Conservation (phyloP, 2,329 filamentous ascomycete genomes). For the Aspergillus hortae region DNA sequence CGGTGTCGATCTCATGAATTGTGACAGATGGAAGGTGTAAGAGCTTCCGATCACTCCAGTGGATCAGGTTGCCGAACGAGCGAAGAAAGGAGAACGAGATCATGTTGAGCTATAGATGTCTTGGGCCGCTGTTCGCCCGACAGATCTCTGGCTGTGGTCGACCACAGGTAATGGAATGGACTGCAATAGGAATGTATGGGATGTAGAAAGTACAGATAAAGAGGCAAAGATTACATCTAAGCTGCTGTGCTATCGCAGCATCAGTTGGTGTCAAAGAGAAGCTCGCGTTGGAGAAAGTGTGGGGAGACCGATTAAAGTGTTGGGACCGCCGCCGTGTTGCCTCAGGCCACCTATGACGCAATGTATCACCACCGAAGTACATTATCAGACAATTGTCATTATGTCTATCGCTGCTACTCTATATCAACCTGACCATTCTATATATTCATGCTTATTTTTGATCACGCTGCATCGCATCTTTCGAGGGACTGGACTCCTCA, state of each 20-base stretch:
- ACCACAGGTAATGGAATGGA: neutral
- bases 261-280: conserved; percentile 3
- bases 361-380: neutral
- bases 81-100: conserved; percentile 19
- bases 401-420: neutral
- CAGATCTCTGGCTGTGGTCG: neutral
- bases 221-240: too few species aligned
- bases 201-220: too few species aligned
- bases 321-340: neutral
- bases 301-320: neutral
- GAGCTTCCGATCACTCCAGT: conserved; percentile 17
- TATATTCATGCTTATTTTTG: neutral
- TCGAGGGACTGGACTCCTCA: neutral
- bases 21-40: conserved; percentile 63
- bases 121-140: neutral
- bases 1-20: conserved; percentile 75
- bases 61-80: conserved; percentile 22
- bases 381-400: neutral
- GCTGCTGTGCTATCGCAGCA: neutral
- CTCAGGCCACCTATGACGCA: conserved; percentile 1
- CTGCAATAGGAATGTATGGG: too few species aligned
- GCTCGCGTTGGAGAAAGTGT: conserved; percentile 7
- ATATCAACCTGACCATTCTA: neutral
- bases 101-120: conserved; percentile 10
- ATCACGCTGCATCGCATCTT: neutral